Evolutionary conservation across 2,329 filamentous ascomycete species (phyloP).

Genomic region (Monosporascus sp.): DNA sequence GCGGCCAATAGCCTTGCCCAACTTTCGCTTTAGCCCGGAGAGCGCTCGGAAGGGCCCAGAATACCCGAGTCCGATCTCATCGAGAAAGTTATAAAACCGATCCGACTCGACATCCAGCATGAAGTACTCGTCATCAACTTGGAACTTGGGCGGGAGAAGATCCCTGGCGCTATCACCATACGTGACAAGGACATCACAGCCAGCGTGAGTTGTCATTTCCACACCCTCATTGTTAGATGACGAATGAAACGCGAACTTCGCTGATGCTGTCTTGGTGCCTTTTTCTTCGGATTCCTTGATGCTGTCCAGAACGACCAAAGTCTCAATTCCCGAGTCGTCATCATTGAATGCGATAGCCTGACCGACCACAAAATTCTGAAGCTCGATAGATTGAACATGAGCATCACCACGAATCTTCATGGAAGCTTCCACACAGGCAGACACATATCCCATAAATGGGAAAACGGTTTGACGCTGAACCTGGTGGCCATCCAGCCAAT

Average conservation of each 20-base stretch:
- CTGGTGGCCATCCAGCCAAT: constrained; percentile 14
- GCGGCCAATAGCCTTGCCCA: constrained; percentile 2
- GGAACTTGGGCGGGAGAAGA: too few species aligned
- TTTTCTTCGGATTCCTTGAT: background rate
- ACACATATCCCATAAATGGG: constrained; percentile 16
- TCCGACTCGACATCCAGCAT: constrained; percentile 15
- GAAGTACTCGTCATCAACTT: too few species aligned
- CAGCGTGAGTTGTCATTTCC: constrained; percentile 10
- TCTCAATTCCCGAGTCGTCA: constrained; percentile 16
- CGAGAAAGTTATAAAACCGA: constrained; percentile 10
- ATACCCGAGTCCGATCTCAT: constrained; percentile 11
- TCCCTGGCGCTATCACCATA: too few species aligned
- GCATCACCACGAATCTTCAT: background rate
- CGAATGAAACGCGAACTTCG: constrained; percentile 11
- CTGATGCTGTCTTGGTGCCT: constrained; percentile 1
- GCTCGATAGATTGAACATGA: constrained; percentile 3
- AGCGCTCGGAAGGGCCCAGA: constrained; percentile 9
- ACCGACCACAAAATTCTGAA: constrained; percentile 14
- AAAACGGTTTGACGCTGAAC: constrained; percentile 16
- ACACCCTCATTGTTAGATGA: constrained; percentile 4
- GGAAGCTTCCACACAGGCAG: constrained; percentile 15
- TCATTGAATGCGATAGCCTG: constrained; percentile 12
- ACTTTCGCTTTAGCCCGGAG: constrained; percentile 4
- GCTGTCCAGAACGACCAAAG: constrained; percentile 13
- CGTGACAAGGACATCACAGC: too few species aligned